Conservation (phyloP, 2,329 filamentous ascomycete genomes). For the Fusarium buharicum region DNA sequence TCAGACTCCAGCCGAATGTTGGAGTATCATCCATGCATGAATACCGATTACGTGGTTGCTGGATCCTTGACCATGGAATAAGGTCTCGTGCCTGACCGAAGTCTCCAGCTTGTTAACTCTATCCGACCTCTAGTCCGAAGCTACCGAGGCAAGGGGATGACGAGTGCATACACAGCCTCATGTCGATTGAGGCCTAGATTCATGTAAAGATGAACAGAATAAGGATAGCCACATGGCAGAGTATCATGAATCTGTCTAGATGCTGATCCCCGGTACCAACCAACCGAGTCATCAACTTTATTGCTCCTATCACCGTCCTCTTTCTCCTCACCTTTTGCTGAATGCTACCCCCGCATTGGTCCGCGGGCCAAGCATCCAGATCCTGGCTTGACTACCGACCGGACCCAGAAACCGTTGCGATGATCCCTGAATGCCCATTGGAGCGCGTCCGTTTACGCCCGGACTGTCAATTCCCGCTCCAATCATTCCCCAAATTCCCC, state of each 20-base stretch:
- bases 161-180: background rate
- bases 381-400: conserved; percentile 22
- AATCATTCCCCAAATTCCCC: conserved; percentile 33
- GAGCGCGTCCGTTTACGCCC: conserved; percentile 20
- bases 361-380: conserved; percentile 1
- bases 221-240: conserved; percentile 1
- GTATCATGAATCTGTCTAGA: background rate
- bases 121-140: conserved; percentile 8
- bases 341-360: conserved; percentile 16
- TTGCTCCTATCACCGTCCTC: conserved; percentile 26
- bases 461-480: conserved; percentile 20
- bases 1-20: background rate
- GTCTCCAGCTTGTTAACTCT: conserved; percentile 6
- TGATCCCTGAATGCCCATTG: conserved; percentile 14
- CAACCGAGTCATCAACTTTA: conserved; percentile 10
- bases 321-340: background rate
- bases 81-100: conserved; percentile 11
- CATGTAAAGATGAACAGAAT: background rate
- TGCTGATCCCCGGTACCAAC: conserved; percentile 25
- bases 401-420: conserved; percentile 5
- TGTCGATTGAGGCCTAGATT: background rate
- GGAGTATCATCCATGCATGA: background rate
- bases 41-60: background rate
- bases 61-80: background rate
- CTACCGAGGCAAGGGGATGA: conserved; percentile 3